Percentiles rank a stretch among this genome's conserved stretches.
Evolutionary conservation across 345 rosid genomes (phyloP).

Genomic region (Trapa bicornis): DNA sequence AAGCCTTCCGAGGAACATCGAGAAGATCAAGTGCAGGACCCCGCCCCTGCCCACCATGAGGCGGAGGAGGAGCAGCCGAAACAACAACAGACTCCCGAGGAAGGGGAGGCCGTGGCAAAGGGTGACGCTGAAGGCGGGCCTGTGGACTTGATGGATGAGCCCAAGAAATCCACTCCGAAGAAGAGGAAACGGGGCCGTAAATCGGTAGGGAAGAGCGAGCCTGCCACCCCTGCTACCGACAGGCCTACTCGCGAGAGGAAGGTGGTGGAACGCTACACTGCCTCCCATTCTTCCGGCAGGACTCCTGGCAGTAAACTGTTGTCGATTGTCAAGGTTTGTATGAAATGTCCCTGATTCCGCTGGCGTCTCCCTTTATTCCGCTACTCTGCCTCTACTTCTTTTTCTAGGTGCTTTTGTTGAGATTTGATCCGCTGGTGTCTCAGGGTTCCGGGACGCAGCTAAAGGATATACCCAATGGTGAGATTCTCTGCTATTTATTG

Average conservation of each 20-base stretch:
- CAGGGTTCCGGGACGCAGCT: constrained; percentile 87
- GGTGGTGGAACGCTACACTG: constrained; percentile 76
- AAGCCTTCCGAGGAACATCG: background rate
- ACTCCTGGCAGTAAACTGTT: constrained; percentile 42
- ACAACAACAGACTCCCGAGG: background rate
- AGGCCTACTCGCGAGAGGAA: constrained; percentile 87
- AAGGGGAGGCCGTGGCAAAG: background rate
- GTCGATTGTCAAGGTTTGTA: constrained; percentile 56
- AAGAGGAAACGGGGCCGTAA: constrained; percentile 1
- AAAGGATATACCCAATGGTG: constrained; percentile 92
- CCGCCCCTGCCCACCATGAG: background rate
- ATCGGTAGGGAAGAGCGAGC: constrained; percentile 3
- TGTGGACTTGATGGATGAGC: background rate
- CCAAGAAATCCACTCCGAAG: background rate
- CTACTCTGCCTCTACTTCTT: background rate
- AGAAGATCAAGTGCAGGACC: background rate
- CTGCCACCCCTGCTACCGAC: constrained; percentile 38
- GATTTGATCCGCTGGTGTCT: constrained; percentile 6
- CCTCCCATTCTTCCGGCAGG: constrained; percentile 34
- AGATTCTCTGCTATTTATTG: background rate
- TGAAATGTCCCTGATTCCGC: background rate
- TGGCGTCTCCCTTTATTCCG: background rate
- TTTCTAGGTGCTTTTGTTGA: background rate
- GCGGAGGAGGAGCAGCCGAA: background rate
- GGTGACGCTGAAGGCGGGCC: background rate